These are phyloP conservation scores for Nigrospora oryzae DNA, from an alignment of 2,329 filamentous ascomycete genomes.

Conservation along the genomic window DNA sequence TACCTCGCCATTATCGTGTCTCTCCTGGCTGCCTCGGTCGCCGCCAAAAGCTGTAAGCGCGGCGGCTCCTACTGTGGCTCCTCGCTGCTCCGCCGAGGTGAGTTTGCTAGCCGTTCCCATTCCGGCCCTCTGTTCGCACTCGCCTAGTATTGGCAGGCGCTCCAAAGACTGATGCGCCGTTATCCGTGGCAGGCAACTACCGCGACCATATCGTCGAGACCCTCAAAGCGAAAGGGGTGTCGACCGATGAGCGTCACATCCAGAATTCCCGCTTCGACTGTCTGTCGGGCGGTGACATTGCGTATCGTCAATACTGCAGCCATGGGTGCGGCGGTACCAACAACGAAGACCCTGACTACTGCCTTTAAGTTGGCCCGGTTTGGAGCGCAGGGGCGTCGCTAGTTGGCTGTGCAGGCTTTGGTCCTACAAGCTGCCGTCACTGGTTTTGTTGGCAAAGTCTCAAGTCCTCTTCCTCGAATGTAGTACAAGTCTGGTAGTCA, in stretches of 20 bases:
- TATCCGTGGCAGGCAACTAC: constrained; percentile 3
- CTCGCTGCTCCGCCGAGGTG: constrained; percentile 3
- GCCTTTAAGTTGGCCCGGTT: not conserved
- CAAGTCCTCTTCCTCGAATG: no score
- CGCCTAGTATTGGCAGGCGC: not conserved
- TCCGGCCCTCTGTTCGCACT: not conserved
- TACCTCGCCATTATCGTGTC: not conserved
- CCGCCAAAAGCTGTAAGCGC: constrained; percentile 5
- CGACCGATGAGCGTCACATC: constrained; percentile 2
- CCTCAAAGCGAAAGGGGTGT: not conserved
- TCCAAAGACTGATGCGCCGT: not conserved
- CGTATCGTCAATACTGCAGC: constrained; percentile 1
- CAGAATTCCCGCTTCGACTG: constrained; percentile 5
- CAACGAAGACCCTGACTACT: constrained; percentile 2
- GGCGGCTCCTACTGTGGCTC: constrained; percentile 5
- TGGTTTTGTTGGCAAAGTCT: no score
- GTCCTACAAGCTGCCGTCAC: no score
- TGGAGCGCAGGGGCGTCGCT: no score
- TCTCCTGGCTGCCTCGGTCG: not conserved
- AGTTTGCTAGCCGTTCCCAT: not conserved
- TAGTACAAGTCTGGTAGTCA: no score
- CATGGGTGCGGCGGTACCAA: constrained; percentile 3
- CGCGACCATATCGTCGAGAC: constrained; percentile 3
- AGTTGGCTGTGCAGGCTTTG: no score
- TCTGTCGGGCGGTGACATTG: constrained; percentile 2